Evolutionary conservation across 768 basidiomycete genomes (phyloP), one percentile per base, ranked within the genome.

Genomic region (Mrakia frigida): DNA sequence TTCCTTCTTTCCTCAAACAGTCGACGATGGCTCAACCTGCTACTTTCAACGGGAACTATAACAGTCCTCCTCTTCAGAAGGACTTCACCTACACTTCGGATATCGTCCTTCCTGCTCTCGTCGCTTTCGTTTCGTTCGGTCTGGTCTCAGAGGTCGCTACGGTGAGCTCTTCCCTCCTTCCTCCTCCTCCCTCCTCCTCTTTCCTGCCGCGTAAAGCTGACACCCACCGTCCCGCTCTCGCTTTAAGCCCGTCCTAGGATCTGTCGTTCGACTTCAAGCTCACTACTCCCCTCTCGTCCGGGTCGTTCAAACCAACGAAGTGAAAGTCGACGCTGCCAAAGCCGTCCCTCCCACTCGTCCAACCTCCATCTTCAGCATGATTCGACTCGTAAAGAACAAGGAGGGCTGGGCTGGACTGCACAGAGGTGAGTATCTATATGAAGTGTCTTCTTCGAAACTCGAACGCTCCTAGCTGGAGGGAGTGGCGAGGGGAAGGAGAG

Each of bases 201-300:
- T 21, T 33, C 6, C 5, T 31, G 0, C 63, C 16, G n/a, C n/a
- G n/a, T n/a, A n/a, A n/a, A n/a, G n/a, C n/a, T n/a, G n/a, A n/a
- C 7, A 16, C 63, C 31, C 23, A 65, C 7, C 33, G 10, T 13
- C 60, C 13, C 60, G 6, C 5, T 18, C 14, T 4, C 33, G 16
- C n/a, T 13, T 31, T 7, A 3, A 65, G 63, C 65, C 65, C 3
- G 37, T 68, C 2, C 35, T 68, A 0, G 65, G 65, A 6, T 68
- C 65, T 28, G 65, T 68, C 23, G 37, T 68, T 13, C 65, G 65
- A 25, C 37, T 68, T 10, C 65, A 68, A 39, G 65, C 65, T 18
- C 65, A 41, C 65, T 68, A 39, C 37, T 39, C 35, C 21, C 65
- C 65, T 14, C 65, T 68, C 65, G 65, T 68, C 21, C 65, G 65